Evolutionary conservation across 306 rosid genomes (phyloP).

Genomic region (Glycine tomentella): DNA sequence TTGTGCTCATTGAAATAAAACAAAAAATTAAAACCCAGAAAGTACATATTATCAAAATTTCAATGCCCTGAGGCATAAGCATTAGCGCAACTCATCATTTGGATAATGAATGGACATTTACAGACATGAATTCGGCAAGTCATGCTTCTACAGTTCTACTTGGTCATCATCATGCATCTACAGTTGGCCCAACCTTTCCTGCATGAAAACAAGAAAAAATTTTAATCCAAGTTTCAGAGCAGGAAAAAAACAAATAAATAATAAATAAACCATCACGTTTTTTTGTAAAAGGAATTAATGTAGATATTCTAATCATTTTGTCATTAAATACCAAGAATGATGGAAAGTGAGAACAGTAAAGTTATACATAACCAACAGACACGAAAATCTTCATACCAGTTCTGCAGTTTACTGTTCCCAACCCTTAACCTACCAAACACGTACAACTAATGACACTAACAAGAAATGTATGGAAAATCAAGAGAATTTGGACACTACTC

Average conservation of each 20-base stretch:
- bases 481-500: too few species aligned
- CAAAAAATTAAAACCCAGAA: neutral
- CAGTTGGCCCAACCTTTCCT: constrained; percentile 86
- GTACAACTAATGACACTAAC: neutral
- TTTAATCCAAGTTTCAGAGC: constrained; percentile 15
- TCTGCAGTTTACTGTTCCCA: neutral
- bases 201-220: constrained; percentile 52
- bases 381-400: neutral
- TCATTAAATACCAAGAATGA: neutral
- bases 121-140: constrained; percentile 34
- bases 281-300: neutral
- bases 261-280: neutral
- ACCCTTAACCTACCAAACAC: neutral
- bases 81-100: constrained; percentile 41
- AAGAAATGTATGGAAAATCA: neutral
- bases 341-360: constrained; percentile 18
- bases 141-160: constrained; percentile 42
- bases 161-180: constrained; percentile 45
- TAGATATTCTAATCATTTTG: too few species aligned
- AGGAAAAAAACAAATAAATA: neutral
- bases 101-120: constrained; percentile 30
- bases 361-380: neutral
- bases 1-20: neutral
- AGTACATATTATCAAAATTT: constrained; percentile 53
- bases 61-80: constrained; percentile 46